phyloP scores from a whole-genome alignment of 768 basidiomycete species.

The Trametes villosa region DNA sequence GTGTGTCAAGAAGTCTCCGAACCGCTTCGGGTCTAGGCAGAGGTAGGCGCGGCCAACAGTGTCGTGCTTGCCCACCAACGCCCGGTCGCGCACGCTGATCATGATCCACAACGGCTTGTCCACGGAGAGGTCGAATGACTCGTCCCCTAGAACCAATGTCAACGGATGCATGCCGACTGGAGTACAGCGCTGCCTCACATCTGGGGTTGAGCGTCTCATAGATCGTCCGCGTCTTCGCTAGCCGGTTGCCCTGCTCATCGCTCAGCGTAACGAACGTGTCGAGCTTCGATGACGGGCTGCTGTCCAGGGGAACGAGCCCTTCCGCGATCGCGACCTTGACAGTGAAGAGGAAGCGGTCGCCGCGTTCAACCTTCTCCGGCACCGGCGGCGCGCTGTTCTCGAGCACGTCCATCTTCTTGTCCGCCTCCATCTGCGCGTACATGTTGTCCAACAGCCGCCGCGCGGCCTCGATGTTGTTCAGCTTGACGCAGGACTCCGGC shows the following conservation, averaged over 20 bases:
- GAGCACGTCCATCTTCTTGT: constrained; percentile 75
- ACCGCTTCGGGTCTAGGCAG: constrained; percentile 87
- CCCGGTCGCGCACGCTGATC: constrained; percentile 91
- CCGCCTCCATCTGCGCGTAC: constrained; percentile 90
- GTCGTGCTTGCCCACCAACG: constrained; percentile 90
- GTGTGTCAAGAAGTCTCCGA: constrained; percentile 86
- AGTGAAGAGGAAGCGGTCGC: constrained; percentile 78
- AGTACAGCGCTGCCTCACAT: constrained; percentile 55
- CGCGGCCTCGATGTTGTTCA: constrained; percentile 96
- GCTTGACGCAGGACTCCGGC: constrained; percentile 92
- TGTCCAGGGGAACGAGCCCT: constrained; percentile 77
- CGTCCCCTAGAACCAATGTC: too few relatives aligned
- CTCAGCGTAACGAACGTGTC: constrained; percentile 95
- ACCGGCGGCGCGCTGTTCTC: constrained; percentile 64
- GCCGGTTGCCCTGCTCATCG: constrained; percentile 85
- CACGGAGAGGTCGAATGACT: constrained; percentile 94
- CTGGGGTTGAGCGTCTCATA: constrained; percentile 90
- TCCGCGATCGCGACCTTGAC: constrained; percentile 95
- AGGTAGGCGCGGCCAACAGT: constrained; percentile 90
- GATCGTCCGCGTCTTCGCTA: constrained; percentile 95
- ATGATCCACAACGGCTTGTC: constrained; percentile 96
- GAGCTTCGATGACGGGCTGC: constrained; percentile 74
- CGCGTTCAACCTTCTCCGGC: constrained; percentile 68
- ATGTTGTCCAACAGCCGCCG: constrained; percentile 90
- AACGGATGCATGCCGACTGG: too few relatives aligned